A percentile compares a stretch with the other conserved stretches of the same genome.
These are phyloP conservation scores for Lojkania enalia DNA, from an alignment of 2,329 filamentous ascomycete species.

Conservation along the genomic window DNA sequence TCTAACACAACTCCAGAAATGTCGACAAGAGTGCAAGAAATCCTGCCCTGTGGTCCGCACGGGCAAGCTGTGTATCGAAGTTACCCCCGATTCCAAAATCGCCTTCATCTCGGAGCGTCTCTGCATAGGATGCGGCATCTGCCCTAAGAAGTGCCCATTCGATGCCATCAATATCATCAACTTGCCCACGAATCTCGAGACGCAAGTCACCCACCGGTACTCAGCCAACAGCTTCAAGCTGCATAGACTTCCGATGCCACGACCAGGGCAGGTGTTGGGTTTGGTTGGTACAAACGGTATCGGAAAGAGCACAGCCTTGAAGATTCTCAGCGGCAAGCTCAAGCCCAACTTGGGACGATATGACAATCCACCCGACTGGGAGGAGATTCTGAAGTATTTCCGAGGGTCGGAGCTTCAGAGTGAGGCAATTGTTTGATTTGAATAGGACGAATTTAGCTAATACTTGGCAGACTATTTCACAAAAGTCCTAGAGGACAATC, in stretches of 20 bases:
- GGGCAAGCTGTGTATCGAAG: slow-evolving; percentile 97
- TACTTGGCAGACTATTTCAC: slow-evolving; percentile 84
- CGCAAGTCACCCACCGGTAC: slow-evolving; percentile 96
- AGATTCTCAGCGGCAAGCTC: slow-evolving; percentile 97
- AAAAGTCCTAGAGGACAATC: slow-evolving; percentile 92
- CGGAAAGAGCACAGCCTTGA: slow-evolving; percentile 98
- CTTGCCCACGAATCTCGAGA: slow-evolving; percentile 97
- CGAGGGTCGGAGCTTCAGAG: slow-evolving; percentile 96
- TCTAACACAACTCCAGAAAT: slow-evolving; percentile 69
- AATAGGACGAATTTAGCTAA: slow-evolving; percentile 17
- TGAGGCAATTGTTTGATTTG: slow-evolving; percentile 51
- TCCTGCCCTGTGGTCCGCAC: slow-evolving; percentile 96
- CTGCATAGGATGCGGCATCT: slow-evolving; percentile 99
- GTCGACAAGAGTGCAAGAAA: slow-evolving; percentile 98
- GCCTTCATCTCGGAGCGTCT: slow-evolving; percentile 97
- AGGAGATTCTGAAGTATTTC: slow-evolving; percentile 98
- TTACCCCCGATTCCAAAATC: slow-evolving; percentile 82
- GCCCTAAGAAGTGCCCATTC: slow-evolving; percentile 98
- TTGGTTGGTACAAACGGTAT: slow-evolving; percentile 99
- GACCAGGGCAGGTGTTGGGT: slow-evolving; percentile 92
- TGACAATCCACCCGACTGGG: slow-evolving; percentile 98
- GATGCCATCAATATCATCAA: slow-evolving; percentile 99
- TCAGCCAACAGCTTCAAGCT: slow-evolving; percentile 99
- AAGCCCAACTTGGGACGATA: slow-evolving; percentile 96
- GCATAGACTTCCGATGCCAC: slow-evolving; percentile 92